Base-by-base conservation (phyloP, 2,329 filamentous ascomycete genomes). In the Emergomyces orientalis region DNA sequence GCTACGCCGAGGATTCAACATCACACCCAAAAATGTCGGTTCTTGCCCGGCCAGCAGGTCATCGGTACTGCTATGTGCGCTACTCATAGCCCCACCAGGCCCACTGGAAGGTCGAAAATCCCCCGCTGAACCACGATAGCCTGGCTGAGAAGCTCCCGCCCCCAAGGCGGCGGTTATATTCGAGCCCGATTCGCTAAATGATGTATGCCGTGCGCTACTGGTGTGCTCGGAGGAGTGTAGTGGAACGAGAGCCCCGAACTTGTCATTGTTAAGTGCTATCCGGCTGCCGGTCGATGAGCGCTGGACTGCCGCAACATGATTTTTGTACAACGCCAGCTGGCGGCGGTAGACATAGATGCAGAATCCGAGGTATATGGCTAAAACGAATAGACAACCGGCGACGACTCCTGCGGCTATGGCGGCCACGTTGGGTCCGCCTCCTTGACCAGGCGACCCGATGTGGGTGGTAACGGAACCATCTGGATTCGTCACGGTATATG, bases 331-430 rank as follows among this genome's bases (percentile, higher is more conserved):
- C 37, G 78, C 74, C 19, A 91, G 82, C 72, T 89, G 88, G 58
- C 86, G 86, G 34, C 87, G 82, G 77, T 91, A 91, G 8, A 91
- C 77, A 84, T 86, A 90, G 63, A 90, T 88, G 69, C 85, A 88
- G 78, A 90, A 90, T 63, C 87, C 88, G 32, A 90, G 84, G 74
- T 90, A 90, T 43, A 86, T 82, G 58, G 89, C 86, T 63, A 86
- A 81, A 62, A 88, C 68, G 57, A 84, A 84, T 4, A 88, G 79
- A 3, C 87, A 70, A n/a, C 86, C 87, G 0, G 88, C 88, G 39
- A 91, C 77, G 25, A 87, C 78, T 19, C 81, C 82, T 0, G 82
- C 82, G 13, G 83, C 76, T 60, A 85, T 85, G 62, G 83, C 82
- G 59, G 76, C 83, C 59, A 84, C 70, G 64, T 82, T 82, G 13